Evolutionary conservation across 176 grass and related monocot genomes (phyloP), one percentile per base, ranked within the genome.

Genomic region (Bromus sterilis): DNA sequence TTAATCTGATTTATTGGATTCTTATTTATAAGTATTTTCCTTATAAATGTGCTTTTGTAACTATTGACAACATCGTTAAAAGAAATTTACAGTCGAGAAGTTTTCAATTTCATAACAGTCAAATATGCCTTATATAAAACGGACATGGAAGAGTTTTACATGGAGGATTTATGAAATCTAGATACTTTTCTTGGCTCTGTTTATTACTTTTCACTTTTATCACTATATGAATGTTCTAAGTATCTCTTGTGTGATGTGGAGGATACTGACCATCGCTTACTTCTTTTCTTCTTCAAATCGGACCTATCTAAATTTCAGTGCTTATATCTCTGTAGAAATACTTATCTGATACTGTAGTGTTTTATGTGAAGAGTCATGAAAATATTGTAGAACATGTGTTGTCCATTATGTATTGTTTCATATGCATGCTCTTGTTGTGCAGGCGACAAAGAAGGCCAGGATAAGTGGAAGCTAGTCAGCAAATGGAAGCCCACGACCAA

Each of bases 401-500:
- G 12, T 46, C 36, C 30, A 4, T 39, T 55, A 26, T 43, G 42
- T 69, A 56, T 70, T 32, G 46, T 36, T 80, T 30, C 43, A 80
- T 65, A 43, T 28, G 60, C 1, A 7, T 84, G 7, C 64, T 58
- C 13, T 83, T 80, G 51, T 56, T 80, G 43, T 86, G 76, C 78
- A 93, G 89, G 76, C 80, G 87, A 89, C 26, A 93, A 88, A 32
- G 93, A 95, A 79, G 85, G 76, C 56, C 82, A 76, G 39, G 85
- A 77, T 34, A 89, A 82, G 68, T 76, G 77, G 44, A 99, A 95
- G 85, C 86, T 99, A 35, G 87, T 88, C 60, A 93, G 91, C 68
- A 99, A 99, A 81, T 99, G 96, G 96, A 94, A 68, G 71, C 88
- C 96, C 56, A 99, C 96, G 1, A 90, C 92, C 11, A 99, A 93